Evolutionary conservation across 306 rosid species (phyloP).

Genomic region (Prunus kanzakura): DNA sequence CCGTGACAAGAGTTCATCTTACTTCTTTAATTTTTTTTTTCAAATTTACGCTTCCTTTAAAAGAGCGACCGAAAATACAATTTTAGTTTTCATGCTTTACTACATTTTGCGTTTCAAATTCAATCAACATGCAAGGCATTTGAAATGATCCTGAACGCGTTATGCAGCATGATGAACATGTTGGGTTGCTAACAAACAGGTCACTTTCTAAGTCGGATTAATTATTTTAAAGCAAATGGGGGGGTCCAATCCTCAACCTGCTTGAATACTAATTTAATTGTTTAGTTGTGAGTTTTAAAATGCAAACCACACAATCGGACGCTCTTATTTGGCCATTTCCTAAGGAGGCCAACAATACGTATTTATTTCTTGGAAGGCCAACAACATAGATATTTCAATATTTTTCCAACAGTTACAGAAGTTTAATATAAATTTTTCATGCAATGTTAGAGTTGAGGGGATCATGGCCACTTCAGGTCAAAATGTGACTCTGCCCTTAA

Average conservation of each 20-base stretch:
- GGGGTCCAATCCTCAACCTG: constrained; percentile 2
- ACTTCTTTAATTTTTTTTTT: too few species aligned
- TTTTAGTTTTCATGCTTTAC: not conserved
- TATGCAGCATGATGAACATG: constrained; percentile 15
- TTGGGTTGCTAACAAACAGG: constrained; percentile 26
- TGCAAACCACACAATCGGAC: not conserved
- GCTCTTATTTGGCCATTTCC: not conserved
- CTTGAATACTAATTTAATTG: not conserved
- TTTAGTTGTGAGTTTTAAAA: constrained; percentile 10
- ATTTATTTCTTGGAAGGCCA: too few species aligned
- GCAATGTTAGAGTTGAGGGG: too few species aligned
- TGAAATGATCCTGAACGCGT: not conserved
- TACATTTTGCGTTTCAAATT: not conserved
- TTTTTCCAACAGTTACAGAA: too few species aligned
- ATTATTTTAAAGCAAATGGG: constrained; percentile 4
- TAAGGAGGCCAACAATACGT: too few species aligned
- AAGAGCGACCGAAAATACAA: too few species aligned
- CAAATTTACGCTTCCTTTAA: too few species aligned
- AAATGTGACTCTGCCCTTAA: too few species aligned
- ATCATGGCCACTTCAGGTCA: too few species aligned
- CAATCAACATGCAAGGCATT: not conserved
- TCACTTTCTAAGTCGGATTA: constrained; percentile 5
- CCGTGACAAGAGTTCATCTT: too few species aligned
- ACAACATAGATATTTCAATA: too few species aligned
- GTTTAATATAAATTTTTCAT: too few species aligned